Base-by-base conservation (phyloP, 164 flowering plant genomes). In the Chloranthus sessilifolius region DNA sequence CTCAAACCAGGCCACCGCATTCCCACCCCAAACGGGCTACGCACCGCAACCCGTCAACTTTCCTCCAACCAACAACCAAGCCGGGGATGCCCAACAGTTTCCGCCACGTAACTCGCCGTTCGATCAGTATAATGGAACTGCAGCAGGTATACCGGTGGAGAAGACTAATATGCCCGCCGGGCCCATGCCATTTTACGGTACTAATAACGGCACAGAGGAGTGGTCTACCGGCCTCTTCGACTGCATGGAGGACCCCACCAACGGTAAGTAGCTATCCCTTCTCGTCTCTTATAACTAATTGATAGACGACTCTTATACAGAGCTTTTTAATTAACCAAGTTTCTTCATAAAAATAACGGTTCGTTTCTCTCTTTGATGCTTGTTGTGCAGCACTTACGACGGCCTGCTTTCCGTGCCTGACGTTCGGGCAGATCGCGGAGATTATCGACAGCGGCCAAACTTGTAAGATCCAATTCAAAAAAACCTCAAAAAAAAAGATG, bases 341-440 rank as follows among this genome's bases (percentile, higher is more conserved):
- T n/a, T n/a, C n/a, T n/a, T n/a, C n/a, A n/a, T n/a, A n/a, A n/a
- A n/a, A n/a, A n/a, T n/a, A n/a, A n/a, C n/a, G n/a, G n/a, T n/a
- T n/a, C n/a, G n/a, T n/a, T n/a, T n/a, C n/a, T n/a, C n/a, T n/a
- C n/a, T n/a, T n/a, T n/a, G n/a, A n/a, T n/a, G n/a, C n/a, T 12
- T 22, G 8, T 37, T 40, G n/a, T 34, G 58, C 69, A 74, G 76
- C 73, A 54, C 23, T 66, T 1, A 16, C 37, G 7, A 75, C 80
- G 6, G 24, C 33, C 14, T 55, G 30, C 26, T 59, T 59, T 45
- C 80, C 77, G 1, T 75, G 77, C 66, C 3, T 72, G 24, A 75
- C 80, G 4, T 75, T 72, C 35, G 80, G 80, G 23, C 80, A 69
- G 60, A 29, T 72, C 1, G 74, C 76, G 2, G 80, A 75, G 52